Evolutionary conservation across 2,329 filamentous ascomycete species (phyloP), one percentile per base, ranked within the genome.

Genomic region (Diplocarpon rosae): DNA sequence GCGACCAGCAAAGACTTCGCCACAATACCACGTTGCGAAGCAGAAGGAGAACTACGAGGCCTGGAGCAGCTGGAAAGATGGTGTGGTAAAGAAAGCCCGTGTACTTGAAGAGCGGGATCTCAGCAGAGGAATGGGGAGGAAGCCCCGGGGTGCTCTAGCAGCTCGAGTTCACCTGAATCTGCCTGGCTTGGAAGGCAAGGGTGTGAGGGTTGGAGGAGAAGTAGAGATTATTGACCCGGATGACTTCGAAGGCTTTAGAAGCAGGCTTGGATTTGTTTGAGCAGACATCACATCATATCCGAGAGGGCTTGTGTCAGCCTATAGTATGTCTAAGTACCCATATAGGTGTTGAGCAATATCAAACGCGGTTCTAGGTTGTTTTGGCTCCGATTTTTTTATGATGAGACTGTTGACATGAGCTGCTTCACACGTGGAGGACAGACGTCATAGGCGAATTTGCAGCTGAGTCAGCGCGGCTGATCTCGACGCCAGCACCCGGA

Each of bases 21-120:
- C 80, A 3, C 72, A 77, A 58, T 85, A 79, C 63, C 76, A 80
- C 48, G 77, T 78, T 9, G 79, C 78, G 14, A 72, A 69, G 59
- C 74, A 80, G 60, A 71, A 69, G 46, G 81, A 85, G 62, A 74
- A 83, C 51, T 82, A 75, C 56, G 78, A 72, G 17, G 66, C 70
- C 1, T 81, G 77, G 78, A 69, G 67, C 55, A 63, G 65, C 47
- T 81, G 78, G 78, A 69, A 72, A 54, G 65, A 69, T 17, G 67
- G 69, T 6, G 71, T 80, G 29, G 56, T 74, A 10, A 66, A 69
- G 57, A 80, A 78, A 65, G 69, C 68, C 2, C 60, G 61, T 42
- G 63, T 67, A 6, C 59, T 75, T 42, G 48, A 51, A 16, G 53
- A 59, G 38, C 51, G 52, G 5, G 55, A 60, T 42, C 32, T 28